Percentiles rank a stretch among this genome's conserved stretches.
Evolutionary conservation across 148 eudicot genomes (phyloP).

Genomic region (Camellia granthamiana): DNA sequence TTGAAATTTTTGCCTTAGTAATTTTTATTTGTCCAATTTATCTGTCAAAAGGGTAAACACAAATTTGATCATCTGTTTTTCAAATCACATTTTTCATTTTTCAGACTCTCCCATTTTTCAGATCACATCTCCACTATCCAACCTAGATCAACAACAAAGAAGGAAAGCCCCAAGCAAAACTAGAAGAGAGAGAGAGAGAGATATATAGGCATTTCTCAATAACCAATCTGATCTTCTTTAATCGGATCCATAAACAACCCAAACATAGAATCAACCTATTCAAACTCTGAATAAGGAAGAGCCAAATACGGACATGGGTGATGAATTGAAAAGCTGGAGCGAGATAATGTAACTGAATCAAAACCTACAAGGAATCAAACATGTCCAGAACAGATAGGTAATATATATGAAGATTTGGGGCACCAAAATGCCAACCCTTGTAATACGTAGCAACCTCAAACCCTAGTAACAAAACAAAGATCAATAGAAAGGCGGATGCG

Average conservation of each 20-base stretch:
- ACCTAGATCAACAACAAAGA: too few species aligned
- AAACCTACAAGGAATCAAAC: constrained; percentile 62
- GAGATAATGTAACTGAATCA: constrained; percentile 61
- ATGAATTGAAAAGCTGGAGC: constrained; percentile 78
- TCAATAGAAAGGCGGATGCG: constrained; percentile 22
- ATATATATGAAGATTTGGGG: constrained; percentile 36
- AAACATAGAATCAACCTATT: constrained; percentile 72
- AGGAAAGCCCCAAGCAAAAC: too few species aligned
- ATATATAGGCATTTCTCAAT: too few species aligned
- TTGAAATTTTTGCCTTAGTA: too few species aligned
- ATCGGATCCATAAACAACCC: constrained; percentile 80
- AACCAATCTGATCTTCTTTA: constrained; percentile 66
- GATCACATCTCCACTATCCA: too few species aligned
- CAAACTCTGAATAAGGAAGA: constrained; percentile 79
- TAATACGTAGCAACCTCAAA: constrained; percentile 63
- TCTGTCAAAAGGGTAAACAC: too few species aligned
- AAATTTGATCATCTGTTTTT: too few species aligned
- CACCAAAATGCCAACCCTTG: constrained; percentile 63
- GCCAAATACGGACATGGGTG: constrained; percentile 62
- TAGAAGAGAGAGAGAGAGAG: too few species aligned
- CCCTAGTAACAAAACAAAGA: constrained; percentile 45
- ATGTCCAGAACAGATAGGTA: background rate
- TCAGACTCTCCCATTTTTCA: too few species aligned
- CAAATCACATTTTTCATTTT: too few species aligned
- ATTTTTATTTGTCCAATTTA: too few species aligned